Evolutionary conservation across 1,284 basidiomycete species (phyloP).

Genomic region (Inonotus obliquus): DNA sequence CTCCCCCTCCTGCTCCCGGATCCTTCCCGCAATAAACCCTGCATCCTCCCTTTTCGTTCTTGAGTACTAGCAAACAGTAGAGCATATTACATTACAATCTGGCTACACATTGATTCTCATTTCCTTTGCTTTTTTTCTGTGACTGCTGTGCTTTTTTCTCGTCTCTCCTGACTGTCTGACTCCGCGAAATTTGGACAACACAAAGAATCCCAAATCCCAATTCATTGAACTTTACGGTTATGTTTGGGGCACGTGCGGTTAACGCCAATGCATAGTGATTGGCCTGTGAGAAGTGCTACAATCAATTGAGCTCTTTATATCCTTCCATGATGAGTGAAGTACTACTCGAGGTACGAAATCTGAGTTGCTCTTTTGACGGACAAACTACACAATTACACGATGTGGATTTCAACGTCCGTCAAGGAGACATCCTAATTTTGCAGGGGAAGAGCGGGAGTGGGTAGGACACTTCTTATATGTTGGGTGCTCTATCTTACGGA

Average conservation of each 20-base stretch:
- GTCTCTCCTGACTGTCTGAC: not conserved
- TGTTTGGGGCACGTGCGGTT: not conserved
- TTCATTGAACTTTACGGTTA: not conserved
- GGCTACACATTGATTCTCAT: not conserved
- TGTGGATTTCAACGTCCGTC: slow-evolving; percentile 55
- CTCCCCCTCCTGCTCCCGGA: slow-evolving; percentile 1
- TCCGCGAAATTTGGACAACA: not conserved
- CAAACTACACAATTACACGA: slow-evolving; percentile 49
- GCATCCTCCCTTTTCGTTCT: not conserved
- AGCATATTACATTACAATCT: slow-evolving; percentile 16
- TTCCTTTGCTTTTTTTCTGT: slow-evolving; percentile 3
- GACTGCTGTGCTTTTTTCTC: not conserved
- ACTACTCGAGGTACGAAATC: slow-evolving; percentile 40
- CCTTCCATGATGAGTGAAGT: slow-evolving; percentile 10
- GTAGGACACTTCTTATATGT: slow-evolving; percentile 28
- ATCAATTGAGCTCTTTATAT: not conserved
- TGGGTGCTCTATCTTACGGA: not conserved
- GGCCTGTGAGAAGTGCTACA: not conserved
- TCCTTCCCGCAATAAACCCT: slow-evolving; percentile 6
- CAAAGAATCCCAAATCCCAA: not conserved
- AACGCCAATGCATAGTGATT: not conserved
- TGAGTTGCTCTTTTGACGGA: slow-evolving; percentile 40
- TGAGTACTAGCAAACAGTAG: slow-evolving; percentile 2
- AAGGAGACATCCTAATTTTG: slow-evolving; percentile 69
- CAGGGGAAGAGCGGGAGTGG: slow-evolving; percentile 73